Conservation (phyloP, 129 eudicot species). For the Tagetes patula region DNA sequence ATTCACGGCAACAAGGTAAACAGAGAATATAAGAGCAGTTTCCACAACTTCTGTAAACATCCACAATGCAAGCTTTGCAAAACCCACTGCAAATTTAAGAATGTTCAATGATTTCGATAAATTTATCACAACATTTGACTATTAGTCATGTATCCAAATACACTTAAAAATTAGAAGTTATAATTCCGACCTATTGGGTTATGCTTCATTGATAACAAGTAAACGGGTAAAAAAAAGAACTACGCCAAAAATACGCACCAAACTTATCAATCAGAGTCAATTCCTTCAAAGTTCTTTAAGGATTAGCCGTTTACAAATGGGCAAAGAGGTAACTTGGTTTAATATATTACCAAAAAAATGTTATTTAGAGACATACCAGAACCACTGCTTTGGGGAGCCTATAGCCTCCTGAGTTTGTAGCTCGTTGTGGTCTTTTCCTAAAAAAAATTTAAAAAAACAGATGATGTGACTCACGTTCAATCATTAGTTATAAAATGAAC, state of each 20-base stretch:
- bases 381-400: slow-evolving; percentile 40
- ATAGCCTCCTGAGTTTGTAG: slow-evolving; percentile 52
- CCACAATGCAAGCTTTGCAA: slow-evolving; percentile 69
- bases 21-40: slow-evolving; percentile 83
- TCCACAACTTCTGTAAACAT: slow-evolving; percentile 83
- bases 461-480: background rate
- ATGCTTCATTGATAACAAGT: background rate
- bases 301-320: background rate
- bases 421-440: slow-evolving; percentile 49
- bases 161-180: background rate
- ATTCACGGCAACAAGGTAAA: slow-evolving; percentile 70
- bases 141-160: slow-evolving; percentile 13
- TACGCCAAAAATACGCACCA: background rate
- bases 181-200: background rate
- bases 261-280: background rate
- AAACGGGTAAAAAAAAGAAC: background rate
- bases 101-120: background rate
- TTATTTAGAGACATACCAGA: slow-evolving; percentile 54
- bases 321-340: background rate
- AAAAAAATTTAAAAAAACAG: slow-evolving; percentile 12
- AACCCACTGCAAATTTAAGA: slow-evolving; percentile 45
- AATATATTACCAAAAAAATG: background rate
- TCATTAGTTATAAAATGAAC: slow-evolving; percentile 1
- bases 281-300: background rate
- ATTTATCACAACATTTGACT: background rate